A percentile compares a stretch with the other conserved stretches of the same genome.
phyloP scores from a whole-genome alignment of 139 green algal genomes.

The Picochlorum sp. region DNA sequence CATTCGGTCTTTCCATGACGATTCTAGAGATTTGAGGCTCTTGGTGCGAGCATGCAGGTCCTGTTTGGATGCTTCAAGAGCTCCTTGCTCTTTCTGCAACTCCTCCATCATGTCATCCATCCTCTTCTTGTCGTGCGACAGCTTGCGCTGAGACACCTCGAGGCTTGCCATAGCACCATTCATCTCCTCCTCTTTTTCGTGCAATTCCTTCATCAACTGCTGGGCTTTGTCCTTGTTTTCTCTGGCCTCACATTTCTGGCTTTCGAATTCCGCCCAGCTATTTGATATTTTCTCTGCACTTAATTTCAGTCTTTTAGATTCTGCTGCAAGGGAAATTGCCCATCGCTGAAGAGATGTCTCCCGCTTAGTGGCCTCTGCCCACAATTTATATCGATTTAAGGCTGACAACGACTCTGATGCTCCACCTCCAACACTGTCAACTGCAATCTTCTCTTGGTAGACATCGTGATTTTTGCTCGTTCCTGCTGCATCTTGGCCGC shows the following conservation, averaged over 20 bases:
- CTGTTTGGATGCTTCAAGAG: background rate
- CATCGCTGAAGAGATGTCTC: slow-evolving; percentile 48
- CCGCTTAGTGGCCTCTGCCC: slow-evolving; percentile 6
- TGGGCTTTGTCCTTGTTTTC: slow-evolving; percentile 7
- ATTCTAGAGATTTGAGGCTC: background rate
- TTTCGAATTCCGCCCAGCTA: background rate
- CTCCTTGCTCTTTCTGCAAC: slow-evolving; percentile 12
- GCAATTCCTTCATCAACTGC: slow-evolving; percentile 14
- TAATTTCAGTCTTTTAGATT: slow-evolving; percentile 23
- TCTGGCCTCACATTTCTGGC: background rate
- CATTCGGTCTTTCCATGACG: slow-evolving; percentile 1
- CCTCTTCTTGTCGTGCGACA: slow-evolving; percentile 1
- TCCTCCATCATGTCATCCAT: slow-evolving; percentile 11
- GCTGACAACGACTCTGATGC: background rate
- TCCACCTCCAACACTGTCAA: no score
- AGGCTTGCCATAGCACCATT: slow-evolving; percentile 6
- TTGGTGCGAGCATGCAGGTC: slow-evolving; percentile 14
- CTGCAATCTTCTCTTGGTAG: no score
- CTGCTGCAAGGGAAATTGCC: slow-evolving; percentile 31
- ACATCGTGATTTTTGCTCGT: no score
- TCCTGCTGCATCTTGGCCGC: background rate
- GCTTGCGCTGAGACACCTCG: background rate
- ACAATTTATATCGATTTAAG: background rate
- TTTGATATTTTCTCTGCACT: background rate
- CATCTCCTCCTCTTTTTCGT: slow-evolving; percentile 9